Conservation (phyloP, 2,329 filamentous ascomycete genomes). For the Diaporthe sp. region DNA sequence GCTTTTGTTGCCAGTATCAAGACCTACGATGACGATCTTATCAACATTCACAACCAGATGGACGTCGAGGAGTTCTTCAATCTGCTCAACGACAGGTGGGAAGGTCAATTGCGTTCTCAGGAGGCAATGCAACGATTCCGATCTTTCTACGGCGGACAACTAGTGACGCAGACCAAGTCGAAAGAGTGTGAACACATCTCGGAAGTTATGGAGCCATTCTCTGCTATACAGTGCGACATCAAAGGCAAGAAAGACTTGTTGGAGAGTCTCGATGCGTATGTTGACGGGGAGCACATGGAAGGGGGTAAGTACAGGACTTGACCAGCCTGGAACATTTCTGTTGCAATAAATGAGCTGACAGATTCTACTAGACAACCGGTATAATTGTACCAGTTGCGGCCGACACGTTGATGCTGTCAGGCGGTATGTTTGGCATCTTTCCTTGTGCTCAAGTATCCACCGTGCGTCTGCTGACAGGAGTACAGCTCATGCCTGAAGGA, state of each 20-base stretch:
- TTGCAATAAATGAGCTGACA: constrained; percentile 6
- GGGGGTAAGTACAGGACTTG: constrained; percentile 68
- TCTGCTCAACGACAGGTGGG: constrained; percentile 90
- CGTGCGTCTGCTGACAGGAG: constrained; percentile 37
- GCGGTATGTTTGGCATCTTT: constrained; percentile 61
- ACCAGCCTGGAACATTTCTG: background rate
- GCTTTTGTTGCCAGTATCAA: constrained; percentile 81
- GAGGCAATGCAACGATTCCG: constrained; percentile 81
- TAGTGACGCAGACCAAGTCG: constrained; percentile 95
- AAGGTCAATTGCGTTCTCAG: constrained; percentile 78
- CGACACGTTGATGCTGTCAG: constrained; percentile 94
- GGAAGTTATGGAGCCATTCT: constrained; percentile 89
- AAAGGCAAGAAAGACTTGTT: constrained; percentile 87
- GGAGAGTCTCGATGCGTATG: constrained; percentile 94
- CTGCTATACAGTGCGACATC: constrained; percentile 95
- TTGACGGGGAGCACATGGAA: constrained; percentile 96
- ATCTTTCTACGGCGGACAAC: constrained; percentile 89
- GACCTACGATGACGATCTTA: constrained; percentile 83
- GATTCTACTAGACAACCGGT: constrained; percentile 82
- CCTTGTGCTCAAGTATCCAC: background rate
- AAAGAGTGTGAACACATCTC: constrained; percentile 96
- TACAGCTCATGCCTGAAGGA: constrained; percentile 87
- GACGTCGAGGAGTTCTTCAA: constrained; percentile 99
- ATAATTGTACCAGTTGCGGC: constrained; percentile 93
- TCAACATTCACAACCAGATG: constrained; percentile 94